Evolutionary conservation across 1,284 basidiomycete species (phyloP).

Genomic region (Cutaneotrichosporon mucoides): DNA sequence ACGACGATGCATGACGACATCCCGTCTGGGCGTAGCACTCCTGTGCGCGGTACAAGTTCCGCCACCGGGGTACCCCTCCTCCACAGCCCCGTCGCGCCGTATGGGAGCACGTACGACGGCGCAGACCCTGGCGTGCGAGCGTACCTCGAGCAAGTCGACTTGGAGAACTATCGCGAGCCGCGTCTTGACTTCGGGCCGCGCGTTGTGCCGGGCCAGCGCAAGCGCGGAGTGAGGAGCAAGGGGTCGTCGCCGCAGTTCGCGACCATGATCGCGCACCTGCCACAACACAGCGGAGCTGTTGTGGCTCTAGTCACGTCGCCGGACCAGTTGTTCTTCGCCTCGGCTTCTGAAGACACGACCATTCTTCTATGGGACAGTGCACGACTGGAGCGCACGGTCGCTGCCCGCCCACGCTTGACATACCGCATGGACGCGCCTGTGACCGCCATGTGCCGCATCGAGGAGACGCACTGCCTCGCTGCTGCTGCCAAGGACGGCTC

Average conservation of each 20-base stretch:
- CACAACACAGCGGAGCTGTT: conserved; percentile 73
- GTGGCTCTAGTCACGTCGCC: conserved; percentile 82
- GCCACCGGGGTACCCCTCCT: neutral
- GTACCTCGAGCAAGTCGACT: conserved; percentile 79
- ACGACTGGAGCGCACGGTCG: conserved; percentile 68
- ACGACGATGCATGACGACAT: conserved; percentile 39
- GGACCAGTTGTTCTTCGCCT: conserved; percentile 91
- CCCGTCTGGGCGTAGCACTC: conserved; percentile 43
- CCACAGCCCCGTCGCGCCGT: conserved; percentile 23
- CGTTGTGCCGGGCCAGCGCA: conserved; percentile 69
- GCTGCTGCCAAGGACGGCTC: conserved; percentile 82
- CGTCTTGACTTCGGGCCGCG: conserved; percentile 84
- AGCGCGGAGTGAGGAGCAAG: conserved; percentile 59
- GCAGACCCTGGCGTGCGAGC: conserved; percentile 81
- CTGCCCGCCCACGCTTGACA: conserved; percentile 43
- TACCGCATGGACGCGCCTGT: conserved; percentile 59
- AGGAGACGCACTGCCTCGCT: conserved; percentile 80
- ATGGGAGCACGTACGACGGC: conserved; percentile 58
- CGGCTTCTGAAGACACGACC: conserved; percentile 77
- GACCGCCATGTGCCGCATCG: conserved; percentile 73
- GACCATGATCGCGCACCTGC: conserved; percentile 76
- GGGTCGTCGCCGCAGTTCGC: conserved; percentile 60
- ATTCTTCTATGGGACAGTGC: conserved; percentile 81
- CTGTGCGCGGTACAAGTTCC: conserved; percentile 15
- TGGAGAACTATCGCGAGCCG: conserved; percentile 74